Base-by-base conservation (phyloP, 2,329 filamentous ascomycete species). In the Akanthomyces lecanii region DNA sequence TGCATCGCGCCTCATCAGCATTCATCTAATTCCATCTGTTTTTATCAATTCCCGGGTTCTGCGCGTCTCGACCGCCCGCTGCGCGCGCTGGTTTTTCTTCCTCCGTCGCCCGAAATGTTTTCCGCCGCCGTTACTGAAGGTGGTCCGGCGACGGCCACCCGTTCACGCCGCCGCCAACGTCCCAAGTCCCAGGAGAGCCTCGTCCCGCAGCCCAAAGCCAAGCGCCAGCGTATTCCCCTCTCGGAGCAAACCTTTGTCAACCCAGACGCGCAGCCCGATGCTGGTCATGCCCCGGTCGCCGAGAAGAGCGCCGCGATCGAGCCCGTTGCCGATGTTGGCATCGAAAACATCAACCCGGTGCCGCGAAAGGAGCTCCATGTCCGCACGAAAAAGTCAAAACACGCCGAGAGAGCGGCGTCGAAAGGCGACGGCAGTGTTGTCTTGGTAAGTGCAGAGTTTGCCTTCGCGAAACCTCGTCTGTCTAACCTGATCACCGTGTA, bases 381-480 rank as follows among this genome's bases (percentile, higher is more conserved):
- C 45, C 81, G 86, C 65, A 80, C 83, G 11, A 89, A 88, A 71
- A 89, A 88, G 72, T 72, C 80, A 53, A 87, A 87, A 70, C 76
- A 81, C n/a, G 80, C 80, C 65, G 86, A 90, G 70, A 82, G 88
- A 68, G 78, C 80, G 18, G 74, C 75, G 51, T 81, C 78, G 68
- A 90, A 89, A 72, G 87, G 86, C 54, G 88, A 91, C 71, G 85
- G 86, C 38, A 88, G 85, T 68, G 79, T 86, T 65, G 79, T 89
- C 68, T 73, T 91, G 76, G 88, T 90, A 78, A 62, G 82, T 74
- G 54, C 38, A 56, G 28, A 28, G 16, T 47, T 55, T 56, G 40
- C 61, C 51, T 36, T 53, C 65, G 65, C 65, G 65, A 63, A 52
- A 65, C n/a, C 16, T 66, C 61, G 64, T 59, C 42, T n/a, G 60